These are phyloP conservation scores for Xylaria sp. DNA, from an alignment of 2,329 filamentous ascomycete genomes.

Conservation along the genomic window DNA sequence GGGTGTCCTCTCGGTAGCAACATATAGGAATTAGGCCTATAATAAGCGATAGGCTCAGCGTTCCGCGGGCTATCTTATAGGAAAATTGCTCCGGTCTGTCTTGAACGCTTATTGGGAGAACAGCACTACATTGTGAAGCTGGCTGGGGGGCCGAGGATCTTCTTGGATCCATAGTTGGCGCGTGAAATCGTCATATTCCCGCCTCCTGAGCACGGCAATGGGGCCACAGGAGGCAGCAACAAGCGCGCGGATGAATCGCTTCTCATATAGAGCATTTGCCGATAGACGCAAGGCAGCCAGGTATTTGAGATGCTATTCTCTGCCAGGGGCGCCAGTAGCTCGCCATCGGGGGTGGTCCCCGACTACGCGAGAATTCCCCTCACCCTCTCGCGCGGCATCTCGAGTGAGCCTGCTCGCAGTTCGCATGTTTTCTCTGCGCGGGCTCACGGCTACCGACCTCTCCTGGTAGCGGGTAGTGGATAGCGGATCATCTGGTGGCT, in stretches of 20 bases:
- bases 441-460: constrained; percentile 16
- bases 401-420: constrained; percentile 14
- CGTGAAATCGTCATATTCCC: constrained; percentile 20
- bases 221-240: constrained; percentile 17
- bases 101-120: constrained; percentile 31
- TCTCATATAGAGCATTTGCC: constrained; percentile 33
- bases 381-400: constrained; percentile 22
- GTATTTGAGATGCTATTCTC: constrained; percentile 10
- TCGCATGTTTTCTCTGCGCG: constrained; percentile 12
- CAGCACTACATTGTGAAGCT: constrained; percentile 20
- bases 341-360: constrained; percentile 21
- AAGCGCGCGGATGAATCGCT: constrained; percentile 39
- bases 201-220: constrained; percentile 27
- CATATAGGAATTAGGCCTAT: constrained; percentile 22
- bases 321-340: constrained; percentile 14
- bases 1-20: constrained; percentile 31
- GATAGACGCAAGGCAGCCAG: constrained; percentile 34
- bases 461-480: not conserved
- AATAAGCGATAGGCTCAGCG: constrained; percentile 29
- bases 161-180: constrained; percentile 24
- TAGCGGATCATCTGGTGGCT: constrained; percentile 12
- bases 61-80: constrained; percentile 23
- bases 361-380: constrained; percentile 22
- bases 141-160: constrained; percentile 26
- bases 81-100: constrained; percentile 25